Conservation (phyloP, 208 protist genomes). For the Trypanosomatidae sp. region DNA sequence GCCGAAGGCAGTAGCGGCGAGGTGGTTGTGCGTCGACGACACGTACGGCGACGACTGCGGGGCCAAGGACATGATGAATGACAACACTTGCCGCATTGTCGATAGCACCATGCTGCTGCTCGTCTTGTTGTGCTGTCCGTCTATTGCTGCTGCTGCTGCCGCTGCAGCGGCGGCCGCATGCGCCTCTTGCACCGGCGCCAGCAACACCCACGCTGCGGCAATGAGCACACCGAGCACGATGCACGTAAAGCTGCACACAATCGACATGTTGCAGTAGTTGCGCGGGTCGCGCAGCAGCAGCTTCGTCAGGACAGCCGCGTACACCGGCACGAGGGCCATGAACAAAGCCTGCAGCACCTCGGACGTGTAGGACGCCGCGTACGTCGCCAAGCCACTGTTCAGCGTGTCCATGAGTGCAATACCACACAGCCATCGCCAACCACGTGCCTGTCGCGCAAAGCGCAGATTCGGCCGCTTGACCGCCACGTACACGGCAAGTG, state of each 20-base stretch:
- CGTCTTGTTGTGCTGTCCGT: too few species aligned
- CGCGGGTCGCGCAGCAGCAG: constrained; percentile 60
- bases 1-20: too few species aligned
- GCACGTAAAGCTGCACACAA: constrained; percentile 35
- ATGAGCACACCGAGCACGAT: constrained; percentile 46
- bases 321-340: constrained; percentile 53
- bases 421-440: constrained; percentile 28
- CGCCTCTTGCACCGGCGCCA: constrained; percentile 2
- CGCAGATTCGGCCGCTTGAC: constrained; percentile 29
- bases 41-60: too few species aligned
- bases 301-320: constrained; percentile 54
- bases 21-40: too few species aligned
- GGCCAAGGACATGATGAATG: too few species aligned
- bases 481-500: constrained; percentile 31
- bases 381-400: constrained; percentile 64
- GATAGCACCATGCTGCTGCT: too few species aligned
- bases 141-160: too few species aligned
- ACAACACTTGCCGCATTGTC: too few species aligned
- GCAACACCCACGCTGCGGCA: constrained; percentile 38
- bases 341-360: constrained; percentile 72
- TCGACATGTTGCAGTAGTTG: constrained; percentile 42
- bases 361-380: constrained; percentile 62
- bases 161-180: too few species aligned
- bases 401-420: constrained; percentile 58
- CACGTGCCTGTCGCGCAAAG: constrained; percentile 30